These are phyloP conservation scores for Aegilops speltoides DNA, from an alignment of 176 grass and related monocot species.

Conservation along the genomic window DNA sequence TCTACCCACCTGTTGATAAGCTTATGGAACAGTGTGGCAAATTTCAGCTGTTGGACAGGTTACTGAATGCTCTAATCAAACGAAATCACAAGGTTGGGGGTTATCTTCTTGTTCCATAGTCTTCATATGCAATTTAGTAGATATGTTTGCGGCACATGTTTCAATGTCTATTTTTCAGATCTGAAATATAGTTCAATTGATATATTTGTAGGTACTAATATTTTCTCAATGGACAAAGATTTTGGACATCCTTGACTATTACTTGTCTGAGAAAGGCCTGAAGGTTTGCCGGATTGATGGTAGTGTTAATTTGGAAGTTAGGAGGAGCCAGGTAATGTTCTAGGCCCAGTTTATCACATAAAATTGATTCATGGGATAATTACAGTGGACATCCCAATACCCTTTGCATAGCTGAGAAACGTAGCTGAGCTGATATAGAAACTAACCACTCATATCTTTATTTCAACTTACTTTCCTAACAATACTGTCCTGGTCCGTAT, in stretches of 20 bases:
- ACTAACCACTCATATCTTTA: not conserved
- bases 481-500: not conserved
- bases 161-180: not conserved
- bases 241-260: constrained; percentile 89
- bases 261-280: constrained; percentile 62
- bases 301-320: constrained; percentile 66
- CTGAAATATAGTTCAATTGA: constrained; percentile 20
- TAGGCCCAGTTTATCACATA: not conserved
- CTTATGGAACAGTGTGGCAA: constrained; percentile 82
- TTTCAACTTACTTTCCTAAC: not conserved
- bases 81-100: constrained; percentile 71
- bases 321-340: constrained; percentile 66
- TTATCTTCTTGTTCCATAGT: constrained; percentile 22
- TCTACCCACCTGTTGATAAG: constrained; percentile 82
- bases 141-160: not conserved
- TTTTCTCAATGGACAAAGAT: constrained; percentile 97
- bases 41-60: constrained; percentile 77
- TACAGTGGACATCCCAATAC: not conserved
- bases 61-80: constrained; percentile 53
- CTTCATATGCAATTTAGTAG: not conserved
- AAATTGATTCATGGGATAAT: not conserved
- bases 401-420: not conserved
- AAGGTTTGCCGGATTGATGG: constrained; percentile 92
- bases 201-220: constrained; percentile 69
- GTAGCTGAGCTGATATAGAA: not conserved